phyloP scores from a whole-genome alignment of 805 yeast genomes.

The Vanderwaltozyma polyspora region DNA sequence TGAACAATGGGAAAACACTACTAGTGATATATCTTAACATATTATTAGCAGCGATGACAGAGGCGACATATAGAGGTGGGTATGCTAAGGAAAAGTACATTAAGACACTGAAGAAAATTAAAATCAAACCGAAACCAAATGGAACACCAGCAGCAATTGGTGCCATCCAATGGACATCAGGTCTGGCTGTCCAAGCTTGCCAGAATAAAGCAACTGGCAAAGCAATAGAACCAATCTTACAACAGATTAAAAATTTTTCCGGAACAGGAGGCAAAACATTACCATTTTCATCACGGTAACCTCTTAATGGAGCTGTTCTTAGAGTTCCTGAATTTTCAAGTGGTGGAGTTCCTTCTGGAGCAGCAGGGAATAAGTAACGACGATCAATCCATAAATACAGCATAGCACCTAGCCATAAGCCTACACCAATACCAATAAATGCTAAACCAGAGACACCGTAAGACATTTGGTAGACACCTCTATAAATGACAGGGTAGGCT shows the following conservation, averaged over 20 bases:
- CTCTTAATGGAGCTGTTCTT: constrained; percentile 27
- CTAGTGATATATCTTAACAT: constrained; percentile 64
- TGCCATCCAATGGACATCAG: constrained; percentile 60
- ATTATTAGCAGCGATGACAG: constrained; percentile 86
- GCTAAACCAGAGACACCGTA: constrained; percentile 57
- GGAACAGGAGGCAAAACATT: constrained; percentile 45
- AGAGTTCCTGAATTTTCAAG: constrained; percentile 29
- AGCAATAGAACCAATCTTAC: constrained; percentile 55
- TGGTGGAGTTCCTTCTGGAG: constrained; percentile 47
- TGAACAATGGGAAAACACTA: constrained; percentile 72
- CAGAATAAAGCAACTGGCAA: constrained; percentile 65
- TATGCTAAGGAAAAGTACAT: constrained; percentile 59
- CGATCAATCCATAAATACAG: constrained; percentile 43
- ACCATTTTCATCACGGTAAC: constrained; percentile 43
- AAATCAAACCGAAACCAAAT: constrained; percentile 62
- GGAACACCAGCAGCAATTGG: constrained; percentile 70
- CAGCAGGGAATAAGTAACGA: constrained; percentile 39
- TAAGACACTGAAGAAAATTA: constrained; percentile 60
- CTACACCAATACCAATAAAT: constrained; percentile 62
- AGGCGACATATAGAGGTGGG: constrained; percentile 69
- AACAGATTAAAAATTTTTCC: constrained; percentile 47
- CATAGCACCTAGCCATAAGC: constrained; percentile 45
- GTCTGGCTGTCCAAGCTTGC: constrained; percentile 69
- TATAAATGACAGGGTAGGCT: constrained; percentile 44
- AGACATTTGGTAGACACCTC: constrained; percentile 50